Evolutionary conservation across 768 basidiomycete genomes (phyloP).

Genomic region (Rubroboletus satanas): DNA sequence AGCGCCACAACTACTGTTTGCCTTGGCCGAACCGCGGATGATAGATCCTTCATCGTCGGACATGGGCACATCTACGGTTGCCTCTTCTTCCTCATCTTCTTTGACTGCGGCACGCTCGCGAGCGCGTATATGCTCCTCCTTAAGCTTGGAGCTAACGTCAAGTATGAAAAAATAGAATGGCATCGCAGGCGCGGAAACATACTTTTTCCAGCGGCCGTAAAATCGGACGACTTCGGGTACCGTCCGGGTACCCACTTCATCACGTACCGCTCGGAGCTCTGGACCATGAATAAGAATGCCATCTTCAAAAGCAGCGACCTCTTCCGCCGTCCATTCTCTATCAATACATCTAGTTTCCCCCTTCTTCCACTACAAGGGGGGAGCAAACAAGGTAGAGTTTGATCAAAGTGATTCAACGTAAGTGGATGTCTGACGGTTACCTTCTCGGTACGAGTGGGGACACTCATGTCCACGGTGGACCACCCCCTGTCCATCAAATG

Average conservation of each 20-base stretch:
- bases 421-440: slow-evolving; percentile 36
- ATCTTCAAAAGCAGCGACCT: slow-evolving; percentile 72
- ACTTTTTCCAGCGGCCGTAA: slow-evolving; percentile 89
- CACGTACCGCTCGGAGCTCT: slow-evolving; percentile 73
- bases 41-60: slow-evolving; percentile 78
- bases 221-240: slow-evolving; percentile 79
- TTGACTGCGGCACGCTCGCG: slow-evolving; percentile 35
- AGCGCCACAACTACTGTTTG: slow-evolving; percentile 67
- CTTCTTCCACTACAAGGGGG: slow-evolving; percentile 62
- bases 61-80: slow-evolving; percentile 28
- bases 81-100: slow-evolving; percentile 27
- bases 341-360: slow-evolving; percentile 63
- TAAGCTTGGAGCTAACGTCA: slow-evolving; percentile 52
- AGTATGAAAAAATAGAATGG: slow-evolving; percentile 9
- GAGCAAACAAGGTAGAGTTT: slow-evolving; percentile 5
- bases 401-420: slow-evolving; percentile 9
- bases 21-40: slow-evolving; percentile 51
- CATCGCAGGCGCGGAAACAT: slow-evolving; percentile 11
- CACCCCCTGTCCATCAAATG: slow-evolving; percentile 53
- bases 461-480: slow-evolving; percentile 61
- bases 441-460: slow-evolving; percentile 57
- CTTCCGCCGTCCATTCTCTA: slow-evolving; percentile 65
- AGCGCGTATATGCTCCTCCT: slow-evolving; percentile 61
- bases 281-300: slow-evolving; percentile 69
- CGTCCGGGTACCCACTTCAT: slow-evolving; percentile 65